Conservation (phyloP, 2,329 filamentous ascomycete genomes). For the Epichloe sibirici region DNA sequence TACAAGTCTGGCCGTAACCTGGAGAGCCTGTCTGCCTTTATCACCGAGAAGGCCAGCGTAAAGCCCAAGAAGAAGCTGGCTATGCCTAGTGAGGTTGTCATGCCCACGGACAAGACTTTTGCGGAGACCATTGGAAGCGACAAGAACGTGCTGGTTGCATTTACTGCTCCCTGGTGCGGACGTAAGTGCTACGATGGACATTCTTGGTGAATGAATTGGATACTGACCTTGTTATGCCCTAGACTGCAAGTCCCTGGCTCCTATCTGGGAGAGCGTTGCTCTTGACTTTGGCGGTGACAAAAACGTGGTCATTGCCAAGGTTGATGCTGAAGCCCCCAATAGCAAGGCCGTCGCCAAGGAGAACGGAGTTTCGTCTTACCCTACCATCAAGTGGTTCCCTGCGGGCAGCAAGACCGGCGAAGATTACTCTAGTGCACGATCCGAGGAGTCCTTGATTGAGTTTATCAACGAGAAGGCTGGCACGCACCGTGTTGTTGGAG, state of each 20-base stretch:
- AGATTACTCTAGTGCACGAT: conserved; percentile 63
- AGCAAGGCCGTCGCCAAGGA: conserved; percentile 66
- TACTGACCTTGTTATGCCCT: neutral
- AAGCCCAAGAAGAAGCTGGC: conserved; percentile 67
- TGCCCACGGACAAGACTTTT: conserved; percentile 72
- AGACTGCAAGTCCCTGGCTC: conserved; percentile 97
- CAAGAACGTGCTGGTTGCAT: conserved; percentile 86
- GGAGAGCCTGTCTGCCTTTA: conserved; percentile 69
- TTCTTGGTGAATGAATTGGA: neutral
- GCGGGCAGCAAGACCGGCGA: conserved; percentile 64
- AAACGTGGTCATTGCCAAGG: conserved; percentile 79
- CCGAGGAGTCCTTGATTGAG: conserved; percentile 60
- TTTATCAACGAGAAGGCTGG: conserved; percentile 86
- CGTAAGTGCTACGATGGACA: conserved; percentile 50
- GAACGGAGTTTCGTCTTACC: conserved; percentile 75
- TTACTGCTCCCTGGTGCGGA: conserved; percentile 97
- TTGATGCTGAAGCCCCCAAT: conserved; percentile 83
- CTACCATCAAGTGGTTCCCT: conserved; percentile 96
- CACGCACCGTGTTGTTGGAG: conserved; percentile 72
- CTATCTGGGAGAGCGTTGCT: conserved; percentile 79
- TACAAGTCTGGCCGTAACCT: conserved; percentile 82
- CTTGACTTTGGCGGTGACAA: conserved; percentile 67
- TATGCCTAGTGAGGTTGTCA: conserved; percentile 61
- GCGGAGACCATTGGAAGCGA: conserved; percentile 66
- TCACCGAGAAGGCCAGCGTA: conserved; percentile 76